A percentile compares a stretch with the other conserved stretches of the same genome.
phyloP scores from a whole-genome alignment of 2,329 filamentous ascomycete species.

The Hymenoscyphus salicellus region DNA sequence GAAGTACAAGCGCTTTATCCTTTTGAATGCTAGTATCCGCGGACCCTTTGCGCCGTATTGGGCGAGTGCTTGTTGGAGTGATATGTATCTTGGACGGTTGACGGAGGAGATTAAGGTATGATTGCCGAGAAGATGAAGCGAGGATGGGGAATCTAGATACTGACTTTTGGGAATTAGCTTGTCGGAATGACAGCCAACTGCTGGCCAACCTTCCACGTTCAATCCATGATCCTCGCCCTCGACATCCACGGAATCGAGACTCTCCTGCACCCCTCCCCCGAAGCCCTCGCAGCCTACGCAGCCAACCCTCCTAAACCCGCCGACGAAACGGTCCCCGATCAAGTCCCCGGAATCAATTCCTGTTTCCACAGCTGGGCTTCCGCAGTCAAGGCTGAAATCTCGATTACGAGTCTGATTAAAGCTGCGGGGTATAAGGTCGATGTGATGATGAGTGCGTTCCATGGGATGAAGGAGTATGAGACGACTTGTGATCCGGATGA shows the following conservation, averaged over 20 bases:
- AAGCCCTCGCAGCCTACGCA: conserved; percentile 5
- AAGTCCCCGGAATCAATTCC: conserved; percentile 17
- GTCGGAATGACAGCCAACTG: conserved; percentile 25
- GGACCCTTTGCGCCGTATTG: conserved; percentile 27
- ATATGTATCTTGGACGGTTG: conserved; percentile 22
- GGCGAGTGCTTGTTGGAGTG: conserved; percentile 25
- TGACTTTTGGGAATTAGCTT: conserved; percentile 8
- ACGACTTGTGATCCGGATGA: conserved; percentile 7
- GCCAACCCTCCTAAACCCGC: background rate
- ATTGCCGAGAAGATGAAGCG: too few relatives aligned
- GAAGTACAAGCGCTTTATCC: conserved; percentile 26
- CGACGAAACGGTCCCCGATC: background rate
- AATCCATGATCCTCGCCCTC: conserved; percentile 28
- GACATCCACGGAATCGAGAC: conserved; percentile 19
- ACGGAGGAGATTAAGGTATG: conserved; percentile 26
- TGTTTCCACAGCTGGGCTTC: conserved; percentile 18
- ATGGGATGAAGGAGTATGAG: conserved; percentile 16
- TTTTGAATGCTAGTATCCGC: conserved; percentile 29
- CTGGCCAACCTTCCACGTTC: conserved; percentile 20
- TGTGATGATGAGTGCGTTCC: conserved; percentile 24
- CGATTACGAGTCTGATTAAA: conserved; percentile 15
- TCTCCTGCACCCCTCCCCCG: conserved; percentile 15
- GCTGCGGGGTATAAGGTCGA: conserved; percentile 21
- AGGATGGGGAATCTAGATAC: too few relatives aligned
- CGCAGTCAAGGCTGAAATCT: conserved; percentile 18